Evolutionary conservation across 495 filamentous ascomycete genomes (phyloP), one percentile per base, ranked within the genome.

Genomic region (Chaetomium fimeti): DNA sequence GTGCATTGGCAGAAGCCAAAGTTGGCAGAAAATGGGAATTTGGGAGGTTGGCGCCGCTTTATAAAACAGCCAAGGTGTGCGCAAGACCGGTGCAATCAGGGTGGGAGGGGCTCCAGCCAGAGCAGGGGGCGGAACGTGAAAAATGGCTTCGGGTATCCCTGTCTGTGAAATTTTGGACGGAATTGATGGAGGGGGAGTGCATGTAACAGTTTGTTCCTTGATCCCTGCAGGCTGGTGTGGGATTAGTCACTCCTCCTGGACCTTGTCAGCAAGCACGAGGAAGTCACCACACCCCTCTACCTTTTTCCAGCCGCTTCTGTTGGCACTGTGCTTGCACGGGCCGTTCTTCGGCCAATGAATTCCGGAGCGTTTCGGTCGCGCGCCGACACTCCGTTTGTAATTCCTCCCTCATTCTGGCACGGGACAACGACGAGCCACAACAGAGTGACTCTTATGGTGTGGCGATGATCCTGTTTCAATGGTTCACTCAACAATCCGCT

Each of bases 401-500:
- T 29, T 63, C 52, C 27, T 55, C 38, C 9, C 27, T 42, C 52
- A 2, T 22, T 18, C 47, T 40, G 7, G 16, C 47, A 45, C 18
- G 27, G 18, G 28, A 55, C 18, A 5, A 20, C 32, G 38, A 36
- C 47, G 3, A 22, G 47, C 11, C 5, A n/a, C 11, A 11, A 53
- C 29, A 27, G 5, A 43, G 16, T 27, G 48, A 18, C 47, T 15
- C 57, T 13, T 22, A 28, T 3, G 20, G 6, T 13, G 32, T 16
- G 16, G 25, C n/a, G 56, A 58, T 36, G 53, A 38, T 63, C 52
- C 22, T 24, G 49, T 29, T 43, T n/a, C 3, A 22, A 59, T 63
- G 68, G 59, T 58, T 72, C 68, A 67, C 65, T 72, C 66, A 67
- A 64, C 66, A 66, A 52, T 57, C 58, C 47, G 48, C 52, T 45